Base-by-base conservation (phyloP, 345 rosid species). In the Draba incana region DNA sequence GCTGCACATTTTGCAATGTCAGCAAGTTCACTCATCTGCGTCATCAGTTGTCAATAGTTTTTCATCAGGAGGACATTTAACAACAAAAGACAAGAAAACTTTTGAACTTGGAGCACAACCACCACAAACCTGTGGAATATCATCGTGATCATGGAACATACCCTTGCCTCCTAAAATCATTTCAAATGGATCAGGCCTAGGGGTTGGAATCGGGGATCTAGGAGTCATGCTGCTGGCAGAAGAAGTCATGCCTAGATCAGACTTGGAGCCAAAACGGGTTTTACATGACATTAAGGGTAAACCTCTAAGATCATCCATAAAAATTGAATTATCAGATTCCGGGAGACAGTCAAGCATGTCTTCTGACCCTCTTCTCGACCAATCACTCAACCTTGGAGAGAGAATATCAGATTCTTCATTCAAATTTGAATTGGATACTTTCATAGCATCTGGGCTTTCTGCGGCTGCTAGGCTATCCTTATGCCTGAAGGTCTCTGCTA, bases 191-290 rank as follows among this genome's bases (percentile, higher is more conserved):
- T 90, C 86, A 72, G 82, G 86, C 71, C 86, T 89, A 56, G 99
- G 99, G 55, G 99, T 95, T 68, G 92, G 80, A 65, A 88, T 69
- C 6, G 99, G 98, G 75, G 99, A 95, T 75, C 96, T 85, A 63
- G 99, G 99, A 73, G 99, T 95, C 90, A 92, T 84, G 84, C 99
- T 95, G 68, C 99, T 94, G 65, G 92, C 98, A 31, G 98, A 92
- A 37, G 99, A 95, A 59, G 98, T 79, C 98, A 94, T 89, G 77
- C 97, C 98, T 74, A 85, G 95, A 80, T 94, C 98, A 56, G 98
- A 89, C 84, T 95, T 95, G 62, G 94, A 85, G 59, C 98, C 96
- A 76, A 91, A 91, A 71, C 98, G 97, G 43, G 94, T 88, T 85
- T 65, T 95, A 78, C 99, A 95, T 69, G 97, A 89, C 92, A 92